These are phyloP conservation scores for Cryomyces antarcticus DNA, from an alignment of 495 filamentous ascomycete genomes.

Conservation along the genomic window DNA sequence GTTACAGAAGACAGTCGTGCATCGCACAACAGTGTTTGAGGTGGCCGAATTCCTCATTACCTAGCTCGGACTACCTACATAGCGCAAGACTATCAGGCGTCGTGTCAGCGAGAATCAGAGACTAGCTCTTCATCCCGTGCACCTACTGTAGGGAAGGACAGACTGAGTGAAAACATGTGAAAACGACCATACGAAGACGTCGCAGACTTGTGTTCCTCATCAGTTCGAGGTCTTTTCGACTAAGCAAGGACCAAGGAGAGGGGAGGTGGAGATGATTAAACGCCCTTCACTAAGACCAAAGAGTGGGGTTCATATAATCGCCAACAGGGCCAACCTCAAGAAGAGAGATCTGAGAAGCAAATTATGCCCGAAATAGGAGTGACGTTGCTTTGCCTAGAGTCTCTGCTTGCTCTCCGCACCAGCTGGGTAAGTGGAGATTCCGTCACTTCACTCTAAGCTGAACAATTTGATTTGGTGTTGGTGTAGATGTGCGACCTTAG, in stretches of 20 bases:
- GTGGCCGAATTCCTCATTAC: not conserved
- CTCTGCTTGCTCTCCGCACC: not conserved
- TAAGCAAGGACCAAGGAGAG: not conserved
- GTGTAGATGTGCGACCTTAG: constrained; percentile 3
- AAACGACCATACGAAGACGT: not conserved
- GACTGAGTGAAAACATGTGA: too few relatives aligned
- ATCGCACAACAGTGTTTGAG: not conserved
- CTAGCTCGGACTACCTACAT: not conserved
- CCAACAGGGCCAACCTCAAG: not conserved
- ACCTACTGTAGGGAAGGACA: not conserved
- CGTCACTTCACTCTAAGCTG: not conserved
- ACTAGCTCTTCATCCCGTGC: not conserved
- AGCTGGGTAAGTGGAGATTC: not conserved
- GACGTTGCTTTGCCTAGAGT: not conserved
- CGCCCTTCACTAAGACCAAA: not conserved
- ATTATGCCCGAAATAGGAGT: not conserved
- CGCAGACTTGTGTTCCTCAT: not conserved
- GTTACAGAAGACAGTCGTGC: too few relatives aligned
- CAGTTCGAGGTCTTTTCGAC: not conserved
- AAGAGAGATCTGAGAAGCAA: not conserved
- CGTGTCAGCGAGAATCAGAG: not conserved
- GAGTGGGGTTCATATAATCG: not conserved
- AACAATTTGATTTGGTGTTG: not conserved
- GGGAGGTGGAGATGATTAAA: not conserved
- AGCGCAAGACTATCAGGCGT: not conserved